Conservation (phyloP, 2,329 filamentous ascomycete genomes). For the Ceratocystiopsis minuta region DNA sequence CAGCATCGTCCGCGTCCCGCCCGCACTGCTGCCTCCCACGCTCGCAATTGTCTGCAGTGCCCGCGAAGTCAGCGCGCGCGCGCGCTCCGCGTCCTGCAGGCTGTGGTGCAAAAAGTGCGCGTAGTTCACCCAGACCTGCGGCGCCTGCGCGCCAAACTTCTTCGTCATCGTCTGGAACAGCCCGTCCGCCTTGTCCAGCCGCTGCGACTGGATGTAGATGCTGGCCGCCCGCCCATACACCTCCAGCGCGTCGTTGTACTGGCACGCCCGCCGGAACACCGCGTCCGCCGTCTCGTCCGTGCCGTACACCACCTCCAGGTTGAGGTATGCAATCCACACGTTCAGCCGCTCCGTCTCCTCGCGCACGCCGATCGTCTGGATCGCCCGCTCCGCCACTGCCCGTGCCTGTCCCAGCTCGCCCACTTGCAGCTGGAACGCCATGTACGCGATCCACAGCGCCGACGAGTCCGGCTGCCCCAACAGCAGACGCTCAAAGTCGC, state of each 20-base stretch:
- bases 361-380: slow-evolving; percentile 77
- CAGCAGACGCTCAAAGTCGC: slow-evolving; percentile 85
- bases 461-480: slow-evolving; percentile 90
- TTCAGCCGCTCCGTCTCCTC: slow-evolving; percentile 89
- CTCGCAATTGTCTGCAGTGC: slow-evolving; percentile 67
- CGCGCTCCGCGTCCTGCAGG: slow-evolving; percentile 49
- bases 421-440: slow-evolving; percentile 93
- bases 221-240: slow-evolving; percentile 78
- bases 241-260: slow-evolving; percentile 83
- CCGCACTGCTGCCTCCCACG: slow-evolving; percentile 24
- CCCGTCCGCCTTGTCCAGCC: slow-evolving; percentile 70
- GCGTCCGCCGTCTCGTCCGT: slow-evolving; percentile 67
- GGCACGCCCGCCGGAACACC: slow-evolving; percentile 79
- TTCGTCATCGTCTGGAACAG: slow-evolving; percentile 77
- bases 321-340: slow-evolving; percentile 86
- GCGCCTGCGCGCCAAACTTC: slow-evolving; percentile 68
- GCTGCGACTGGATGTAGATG: slow-evolving; percentile 86
- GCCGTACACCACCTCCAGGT: slow-evolving; percentile 82
- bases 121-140: slow-evolving; percentile 84
- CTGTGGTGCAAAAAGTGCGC: slow-evolving; percentile 78
- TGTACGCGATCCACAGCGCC: slow-evolving; percentile 85
- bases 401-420: slow-evolving; percentile 78
- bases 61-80: slow-evolving; percentile 60
- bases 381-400: slow-evolving; percentile 74
- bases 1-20: slow-evolving; percentile 19